These are phyloP conservation scores for Aegilops umbellulata DNA, from an alignment of 176 grass and related monocot genomes.

Conservation along the genomic window DNA sequence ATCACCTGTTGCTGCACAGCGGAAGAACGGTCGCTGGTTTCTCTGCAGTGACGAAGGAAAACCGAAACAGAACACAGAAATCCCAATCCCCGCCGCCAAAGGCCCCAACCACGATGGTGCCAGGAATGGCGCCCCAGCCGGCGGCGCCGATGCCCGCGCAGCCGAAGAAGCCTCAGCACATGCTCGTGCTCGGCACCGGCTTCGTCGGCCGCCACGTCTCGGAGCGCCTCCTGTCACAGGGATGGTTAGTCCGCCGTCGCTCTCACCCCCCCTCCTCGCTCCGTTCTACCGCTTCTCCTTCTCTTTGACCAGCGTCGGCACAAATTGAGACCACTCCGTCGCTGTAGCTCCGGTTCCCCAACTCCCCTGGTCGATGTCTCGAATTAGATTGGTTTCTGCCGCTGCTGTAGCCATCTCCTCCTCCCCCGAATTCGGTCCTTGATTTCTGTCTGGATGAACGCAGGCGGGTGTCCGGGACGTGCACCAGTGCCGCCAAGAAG, in stretches of 20 bases:
- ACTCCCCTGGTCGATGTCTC: neutral
- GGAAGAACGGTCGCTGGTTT: no score
- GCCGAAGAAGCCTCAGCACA: slow-evolving; percentile 28
- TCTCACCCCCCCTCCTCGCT: neutral
- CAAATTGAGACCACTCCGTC: neutral
- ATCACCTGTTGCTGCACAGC: no score
- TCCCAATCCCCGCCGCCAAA: neutral
- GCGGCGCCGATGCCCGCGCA: neutral
- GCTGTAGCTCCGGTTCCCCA: neutral
- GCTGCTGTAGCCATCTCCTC: neutral
- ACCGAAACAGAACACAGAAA: no score
- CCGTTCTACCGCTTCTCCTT: neutral
- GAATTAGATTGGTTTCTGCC: neutral
- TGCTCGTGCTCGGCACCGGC: slow-evolving; percentile 70
- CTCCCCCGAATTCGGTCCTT: neutral
- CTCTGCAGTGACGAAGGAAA: no score
- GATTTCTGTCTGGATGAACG: neutral
- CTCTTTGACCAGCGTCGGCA: neutral
- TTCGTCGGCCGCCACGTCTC: slow-evolving; percentile 79
- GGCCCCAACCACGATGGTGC: neutral
- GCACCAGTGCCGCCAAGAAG: slow-evolving; percentile 49
- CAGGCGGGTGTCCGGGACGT: slow-evolving; percentile 73
- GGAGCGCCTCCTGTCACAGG: slow-evolving; percentile 42
- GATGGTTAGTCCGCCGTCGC: slow-evolving; percentile 40
- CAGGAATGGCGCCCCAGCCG: neutral